Conservation (phyloP, 345 rosid species). For the Syzygium grande region DNA sequence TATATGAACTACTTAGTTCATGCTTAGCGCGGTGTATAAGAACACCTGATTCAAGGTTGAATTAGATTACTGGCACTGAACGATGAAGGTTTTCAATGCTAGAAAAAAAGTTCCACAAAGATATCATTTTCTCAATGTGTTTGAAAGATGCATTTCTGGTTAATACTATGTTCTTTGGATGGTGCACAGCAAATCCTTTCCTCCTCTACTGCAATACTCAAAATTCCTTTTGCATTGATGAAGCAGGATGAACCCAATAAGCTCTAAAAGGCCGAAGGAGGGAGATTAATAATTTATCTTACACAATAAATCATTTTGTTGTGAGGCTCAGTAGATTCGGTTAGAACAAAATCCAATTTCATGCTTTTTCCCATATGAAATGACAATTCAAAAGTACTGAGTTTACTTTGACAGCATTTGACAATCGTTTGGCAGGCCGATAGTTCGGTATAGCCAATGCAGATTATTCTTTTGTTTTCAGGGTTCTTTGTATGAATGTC, state of each 20-base stretch:
- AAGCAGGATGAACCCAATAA: not conserved
- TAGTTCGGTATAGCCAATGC: constrained; percentile 17
- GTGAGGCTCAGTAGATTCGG: not conserved
- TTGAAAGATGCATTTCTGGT: not conserved
- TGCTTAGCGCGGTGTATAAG: not conserved
- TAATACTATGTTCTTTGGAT: not conserved
- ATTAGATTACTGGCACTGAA: not conserved
- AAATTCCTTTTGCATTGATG: not conserved
- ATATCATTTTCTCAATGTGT: not conserved
- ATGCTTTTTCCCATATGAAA: not conserved
- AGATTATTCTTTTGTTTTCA: not conserved
- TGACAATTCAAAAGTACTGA: not conserved
- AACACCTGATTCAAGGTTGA: not conserved
- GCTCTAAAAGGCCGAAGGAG: not conserved
- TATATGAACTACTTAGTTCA: not conserved
- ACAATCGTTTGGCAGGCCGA: constrained; percentile 14
- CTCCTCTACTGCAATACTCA: not conserved
- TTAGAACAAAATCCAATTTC: not conserved
- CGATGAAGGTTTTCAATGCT: not conserved
- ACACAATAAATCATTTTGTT: not conserved
- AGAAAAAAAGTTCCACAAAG: not conserved
- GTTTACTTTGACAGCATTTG: not conserved
- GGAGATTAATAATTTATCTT: not conserved
- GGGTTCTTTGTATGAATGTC: not conserved
- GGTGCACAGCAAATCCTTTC: not conserved